Percentiles rank a stretch among this genome's conserved stretches.
Evolutionary conservation across 495 filamentous ascomycete species (phyloP).

Genomic region (Trichoderma virens): DNA sequence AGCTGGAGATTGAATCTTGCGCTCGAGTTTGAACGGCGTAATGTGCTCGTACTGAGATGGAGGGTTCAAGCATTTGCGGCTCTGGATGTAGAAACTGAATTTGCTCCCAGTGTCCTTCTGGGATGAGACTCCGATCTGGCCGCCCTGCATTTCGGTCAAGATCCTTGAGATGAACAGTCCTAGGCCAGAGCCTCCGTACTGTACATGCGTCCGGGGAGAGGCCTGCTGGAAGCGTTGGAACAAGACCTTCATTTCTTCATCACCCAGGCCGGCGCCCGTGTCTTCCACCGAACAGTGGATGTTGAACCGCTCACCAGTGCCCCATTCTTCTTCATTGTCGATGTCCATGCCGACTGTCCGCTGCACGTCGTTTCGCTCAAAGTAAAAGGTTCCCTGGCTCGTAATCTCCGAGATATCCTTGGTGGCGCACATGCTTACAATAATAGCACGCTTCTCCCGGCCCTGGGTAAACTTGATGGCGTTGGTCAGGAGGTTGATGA

Average conservation of each 20-base stretch:
- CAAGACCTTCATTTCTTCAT: slow-evolving; percentile 63
- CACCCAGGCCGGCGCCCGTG: slow-evolving; percentile 67
- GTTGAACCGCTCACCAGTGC: slow-evolving; percentile 56
- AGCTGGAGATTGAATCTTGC: slow-evolving; percentile 1
- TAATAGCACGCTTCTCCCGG: slow-evolving; percentile 52
- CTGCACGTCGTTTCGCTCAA: slow-evolving; percentile 40
- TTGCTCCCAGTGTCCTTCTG: slow-evolving; percentile 66
- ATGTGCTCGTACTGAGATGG: slow-evolving; percentile 4
- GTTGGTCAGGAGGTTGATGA: slow-evolving; percentile 73
- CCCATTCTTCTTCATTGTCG: slow-evolving; percentile 55
- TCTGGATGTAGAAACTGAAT: slow-evolving; percentile 70
- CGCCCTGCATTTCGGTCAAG: slow-evolving; percentile 73
- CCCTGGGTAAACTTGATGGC: slow-evolving; percentile 72
- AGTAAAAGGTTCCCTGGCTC: slow-evolving; percentile 37
- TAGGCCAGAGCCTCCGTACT: slow-evolving; percentile 76
- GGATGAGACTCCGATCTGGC: slow-evolving; percentile 73
- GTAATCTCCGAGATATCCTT: slow-evolving; percentile 39
- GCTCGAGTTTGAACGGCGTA: slow-evolving; percentile 8
- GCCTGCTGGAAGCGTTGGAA: slow-evolving; percentile 81
- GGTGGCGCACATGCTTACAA: slow-evolving; percentile 63
- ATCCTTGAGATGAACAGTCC: slow-evolving; percentile 76
- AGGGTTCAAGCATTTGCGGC: slow-evolving; percentile 23
- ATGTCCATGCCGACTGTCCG: slow-evolving; percentile 16
- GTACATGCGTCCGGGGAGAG: slow-evolving; percentile 64
- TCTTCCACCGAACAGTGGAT: slow-evolving; percentile 71